These are phyloP conservation scores for Arthrobotrys iridis DNA, from an alignment of 2,329 filamentous ascomycete species.

Conservation along the genomic window DNA sequence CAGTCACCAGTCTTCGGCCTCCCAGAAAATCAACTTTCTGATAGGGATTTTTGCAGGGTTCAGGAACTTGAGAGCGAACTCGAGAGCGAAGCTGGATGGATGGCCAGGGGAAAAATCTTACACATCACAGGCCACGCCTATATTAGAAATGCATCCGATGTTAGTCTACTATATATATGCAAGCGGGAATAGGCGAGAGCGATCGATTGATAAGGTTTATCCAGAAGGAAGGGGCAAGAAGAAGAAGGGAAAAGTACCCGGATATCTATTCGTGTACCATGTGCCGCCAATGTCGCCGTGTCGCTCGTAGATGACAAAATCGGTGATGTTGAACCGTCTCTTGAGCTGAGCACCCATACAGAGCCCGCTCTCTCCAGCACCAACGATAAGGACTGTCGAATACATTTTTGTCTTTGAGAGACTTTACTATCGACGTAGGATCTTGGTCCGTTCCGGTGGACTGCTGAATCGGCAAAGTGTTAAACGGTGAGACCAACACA, in stretches of 20 bases:
- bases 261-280: conserved; percentile 73
- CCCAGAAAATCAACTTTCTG: too few species aligned
- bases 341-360: conserved; percentile 71
- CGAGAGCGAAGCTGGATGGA: background rate
- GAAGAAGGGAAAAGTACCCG: conserved; percentile 61
- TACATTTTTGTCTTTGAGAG: conserved; percentile 57
- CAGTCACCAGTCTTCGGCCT: too few species aligned
- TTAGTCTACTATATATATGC: background rate
- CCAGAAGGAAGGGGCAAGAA: background rate
- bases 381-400: conserved; percentile 68
- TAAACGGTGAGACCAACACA: too few species aligned
- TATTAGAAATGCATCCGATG: background rate
- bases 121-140: conserved; percentile 67
- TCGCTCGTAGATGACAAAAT: conserved; percentile 71
- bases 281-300: conserved; percentile 70
- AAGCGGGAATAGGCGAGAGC: background rate
- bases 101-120: conserved; percentile 57
- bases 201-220: background rate
- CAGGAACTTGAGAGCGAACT: background rate
- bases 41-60: background rate
- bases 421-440: background rate
- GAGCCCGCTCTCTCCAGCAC: conserved; percentile 72
- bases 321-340: conserved; percentile 68
- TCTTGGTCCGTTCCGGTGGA: too few species aligned
- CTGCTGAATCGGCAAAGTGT: too few species aligned